These are phyloP conservation scores for Plasmodium adleri DNA, from an alignment of 169 alveolate genomes.

Conservation along the genomic window DNA sequence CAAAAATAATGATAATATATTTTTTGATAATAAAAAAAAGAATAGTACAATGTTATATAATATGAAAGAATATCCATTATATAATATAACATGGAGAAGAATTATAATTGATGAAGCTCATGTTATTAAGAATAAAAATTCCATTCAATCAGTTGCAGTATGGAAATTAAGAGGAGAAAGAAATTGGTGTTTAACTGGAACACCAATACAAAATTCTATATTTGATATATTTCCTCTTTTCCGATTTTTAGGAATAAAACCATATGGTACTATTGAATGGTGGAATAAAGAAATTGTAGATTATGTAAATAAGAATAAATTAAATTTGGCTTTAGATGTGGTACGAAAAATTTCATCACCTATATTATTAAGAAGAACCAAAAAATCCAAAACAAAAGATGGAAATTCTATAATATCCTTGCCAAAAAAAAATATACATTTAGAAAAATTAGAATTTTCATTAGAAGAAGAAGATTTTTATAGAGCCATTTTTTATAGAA, in stretches of 20 bases:
- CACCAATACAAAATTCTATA: conserved; percentile 94
- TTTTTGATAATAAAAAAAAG: conserved; percentile 6
- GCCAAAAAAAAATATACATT: conserved; percentile 89
- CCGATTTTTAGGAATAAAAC: conserved; percentile 90
- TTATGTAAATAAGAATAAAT: conserved; percentile 77
- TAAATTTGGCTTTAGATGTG: conserved; percentile 79
- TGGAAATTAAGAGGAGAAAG: conserved; percentile 89
- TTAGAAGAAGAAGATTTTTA: conserved; percentile 83
- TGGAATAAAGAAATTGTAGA: conserved; percentile 85
- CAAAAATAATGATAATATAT: not conserved
- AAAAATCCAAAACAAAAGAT: conserved; percentile 84
- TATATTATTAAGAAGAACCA: conserved; percentile 91
- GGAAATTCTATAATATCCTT: conserved; percentile 85
- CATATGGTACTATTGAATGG: conserved; percentile 88
- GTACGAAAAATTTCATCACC: conserved; percentile 80
- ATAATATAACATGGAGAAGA: conserved; percentile 87
- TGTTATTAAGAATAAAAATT: conserved; percentile 88
- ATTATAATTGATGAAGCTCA: conserved; percentile 94
- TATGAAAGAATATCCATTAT: conserved; percentile 76
- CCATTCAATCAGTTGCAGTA: conserved; percentile 86
- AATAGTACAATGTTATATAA: not conserved
- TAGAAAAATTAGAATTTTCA: conserved; percentile 83
- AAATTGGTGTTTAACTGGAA: conserved; percentile 94
- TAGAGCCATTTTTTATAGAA: conserved; percentile 75
- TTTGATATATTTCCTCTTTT: conserved; percentile 92